These are phyloP conservation scores for Calonectria ilicicola DNA, from an alignment of 2,329 filamentous ascomycete species.

Conservation along the genomic window DNA sequence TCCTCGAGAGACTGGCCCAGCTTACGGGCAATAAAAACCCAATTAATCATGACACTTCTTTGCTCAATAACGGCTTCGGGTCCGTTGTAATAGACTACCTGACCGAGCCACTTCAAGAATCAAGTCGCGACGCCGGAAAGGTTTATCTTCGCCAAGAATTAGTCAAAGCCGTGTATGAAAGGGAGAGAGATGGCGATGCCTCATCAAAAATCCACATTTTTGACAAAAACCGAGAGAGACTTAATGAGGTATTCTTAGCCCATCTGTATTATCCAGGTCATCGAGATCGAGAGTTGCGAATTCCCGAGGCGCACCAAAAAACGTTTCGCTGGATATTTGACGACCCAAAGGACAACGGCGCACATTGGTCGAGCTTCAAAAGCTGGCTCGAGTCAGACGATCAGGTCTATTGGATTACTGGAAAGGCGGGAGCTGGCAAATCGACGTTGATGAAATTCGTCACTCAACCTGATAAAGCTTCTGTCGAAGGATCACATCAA, in stretches of 20 bases:
- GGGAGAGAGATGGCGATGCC: not conserved
- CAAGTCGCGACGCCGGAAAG: too few relatives aligned
- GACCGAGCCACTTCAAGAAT: too few relatives aligned
- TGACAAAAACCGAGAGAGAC: not conserved
- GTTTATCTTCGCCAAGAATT: not conserved
- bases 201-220: not conserved
- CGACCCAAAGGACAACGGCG: not conserved
- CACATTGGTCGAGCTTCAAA: not conserved
- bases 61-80: too few relatives aligned
- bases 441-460: conserved; percentile 2
- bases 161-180: not conserved
- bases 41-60: too few relatives aligned
- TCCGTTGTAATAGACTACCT: too few relatives aligned
- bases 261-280: not conserved
- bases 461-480: not conserved
- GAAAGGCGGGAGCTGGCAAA: not conserved
- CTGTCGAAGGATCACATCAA: not conserved
- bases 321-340: conserved; percentile 2
- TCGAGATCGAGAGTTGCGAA: not conserved
- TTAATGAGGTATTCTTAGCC: not conserved
- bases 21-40: too few relatives aligned
- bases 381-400: not conserved
- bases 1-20: too few relatives aligned
- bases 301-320: not conserved
- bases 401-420: not conserved